These are phyloP conservation scores for Lactarius sanguifluus DNA, from an alignment of 768 basidiomycete species.

Conservation along the genomic window DNA sequence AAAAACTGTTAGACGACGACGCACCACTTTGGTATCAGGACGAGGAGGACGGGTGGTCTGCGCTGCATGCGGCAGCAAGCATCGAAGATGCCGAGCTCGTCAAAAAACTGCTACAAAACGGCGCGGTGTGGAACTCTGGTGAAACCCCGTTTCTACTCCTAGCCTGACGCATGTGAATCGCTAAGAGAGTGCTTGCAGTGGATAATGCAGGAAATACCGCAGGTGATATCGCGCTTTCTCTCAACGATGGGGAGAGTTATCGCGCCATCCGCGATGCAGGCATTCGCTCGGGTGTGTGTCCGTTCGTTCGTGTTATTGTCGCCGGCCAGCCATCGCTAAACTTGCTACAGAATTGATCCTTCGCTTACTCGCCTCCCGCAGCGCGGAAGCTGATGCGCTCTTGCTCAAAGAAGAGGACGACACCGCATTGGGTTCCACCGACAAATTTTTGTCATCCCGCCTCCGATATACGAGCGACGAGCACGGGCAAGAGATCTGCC, in stretches of 20 bases:
- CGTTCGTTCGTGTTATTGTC: slow-evolving; percentile 19
- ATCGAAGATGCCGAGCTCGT: slow-evolving; percentile 64
- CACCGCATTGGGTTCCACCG: slow-evolving; percentile 60
- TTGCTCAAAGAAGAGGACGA: slow-evolving; percentile 51
- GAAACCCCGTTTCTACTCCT: slow-evolving; percentile 34
- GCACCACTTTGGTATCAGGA: slow-evolving; percentile 92
- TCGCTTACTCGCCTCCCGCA: slow-evolving; percentile 53
- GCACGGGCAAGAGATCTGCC: slow-evolving; percentile 79
- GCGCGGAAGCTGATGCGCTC: slow-evolving; percentile 36
- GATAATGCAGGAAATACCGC: slow-evolving; percentile 81
- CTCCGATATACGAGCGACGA: slow-evolving; percentile 69
- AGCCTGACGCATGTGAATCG: not conserved
- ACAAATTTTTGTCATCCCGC: slow-evolving; percentile 67
- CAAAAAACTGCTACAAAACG: slow-evolving; percentile 66
- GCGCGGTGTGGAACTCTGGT: slow-evolving; percentile 93
- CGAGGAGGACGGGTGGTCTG: slow-evolving; percentile 68
- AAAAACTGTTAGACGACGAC: slow-evolving; percentile 55
- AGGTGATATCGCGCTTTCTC: slow-evolving; percentile 85
- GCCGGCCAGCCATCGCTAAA: not conserved
- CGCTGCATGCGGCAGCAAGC: slow-evolving; percentile 85
- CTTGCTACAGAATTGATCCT: slow-evolving; percentile 63
- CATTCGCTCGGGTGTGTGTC: slow-evolving; percentile 73
- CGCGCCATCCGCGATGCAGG: slow-evolving; percentile 86
- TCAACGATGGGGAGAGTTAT: slow-evolving; percentile 77
- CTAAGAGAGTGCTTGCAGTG: slow-evolving; percentile 44